Conservation (phyloP, 768 basidiomycete species). For the Mycena floridula region DNA sequence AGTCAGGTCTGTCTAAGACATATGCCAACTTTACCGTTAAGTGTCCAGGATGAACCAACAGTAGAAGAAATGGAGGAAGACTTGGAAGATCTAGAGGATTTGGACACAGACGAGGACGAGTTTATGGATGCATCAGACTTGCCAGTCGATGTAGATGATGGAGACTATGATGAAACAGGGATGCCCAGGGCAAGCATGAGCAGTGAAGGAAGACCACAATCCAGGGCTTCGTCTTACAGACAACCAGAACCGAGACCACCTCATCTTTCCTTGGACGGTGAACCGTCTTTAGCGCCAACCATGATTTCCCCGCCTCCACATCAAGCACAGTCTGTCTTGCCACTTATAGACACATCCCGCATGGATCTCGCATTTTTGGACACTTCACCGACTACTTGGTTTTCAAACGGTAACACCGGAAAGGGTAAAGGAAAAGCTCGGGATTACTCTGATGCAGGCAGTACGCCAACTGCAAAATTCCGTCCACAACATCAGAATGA, state of each 20-base stretch:
- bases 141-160: constrained; percentile 11
- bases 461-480: constrained; percentile 1
- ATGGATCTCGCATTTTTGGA: constrained; percentile 28
- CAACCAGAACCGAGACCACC: background rate
- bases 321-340: constrained; percentile 7
- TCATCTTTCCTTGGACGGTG: background rate
- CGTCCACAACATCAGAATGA: constrained; percentile 1
- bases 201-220: background rate
- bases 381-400: constrained; percentile 4
- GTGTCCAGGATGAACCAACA: constrained; percentile 19
- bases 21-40: constrained; percentile 48
- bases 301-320: background rate
- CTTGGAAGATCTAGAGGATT: constrained; percentile 28
- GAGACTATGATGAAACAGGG: constrained; percentile 14
- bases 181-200: constrained; percentile 1
- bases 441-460: constrained; percentile 1
- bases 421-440: constrained; percentile 21
- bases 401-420: constrained; percentile 3
- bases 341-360: constrained; percentile 22
- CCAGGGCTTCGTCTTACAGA: background rate
- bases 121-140: background rate
- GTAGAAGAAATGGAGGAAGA: constrained; percentile 17
- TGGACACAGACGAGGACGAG: constrained; percentile 24
- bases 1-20: constrained; percentile 33
- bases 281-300: constrained; percentile 12